A percentile compares a stretch with the other conserved stretches of the same genome.
Conservation (phyloP, 2,329 filamentous ascomycete species). For the Aspergillus fumigatiaffinis region DNA sequence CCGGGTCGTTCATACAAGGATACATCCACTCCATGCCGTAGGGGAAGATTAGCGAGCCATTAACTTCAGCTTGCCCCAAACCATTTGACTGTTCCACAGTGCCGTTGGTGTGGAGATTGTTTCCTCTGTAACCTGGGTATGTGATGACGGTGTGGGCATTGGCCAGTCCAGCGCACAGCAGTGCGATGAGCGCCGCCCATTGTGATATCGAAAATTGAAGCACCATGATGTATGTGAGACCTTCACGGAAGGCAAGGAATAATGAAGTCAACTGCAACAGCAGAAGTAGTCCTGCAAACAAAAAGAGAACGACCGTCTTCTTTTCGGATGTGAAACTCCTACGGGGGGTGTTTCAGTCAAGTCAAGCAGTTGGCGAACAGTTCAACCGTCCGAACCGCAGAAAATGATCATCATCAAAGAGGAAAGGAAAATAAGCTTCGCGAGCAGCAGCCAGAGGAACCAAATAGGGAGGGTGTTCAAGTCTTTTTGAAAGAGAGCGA, state of each 20-base stretch:
- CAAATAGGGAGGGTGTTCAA: constrained; percentile 17
- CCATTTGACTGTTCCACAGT: constrained; percentile 46
- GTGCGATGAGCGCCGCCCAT: constrained; percentile 25
- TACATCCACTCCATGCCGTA: constrained; percentile 96
- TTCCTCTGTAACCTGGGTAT: constrained; percentile 82
- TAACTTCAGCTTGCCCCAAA: constrained; percentile 44
- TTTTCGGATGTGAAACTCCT: not conserved
- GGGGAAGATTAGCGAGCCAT: constrained; percentile 56
- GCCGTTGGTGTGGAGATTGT: constrained; percentile 76
- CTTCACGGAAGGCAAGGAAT: not conserved
- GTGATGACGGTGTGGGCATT: constrained; percentile 71
- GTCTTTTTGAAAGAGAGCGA: constrained; percentile 30
- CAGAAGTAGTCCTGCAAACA: constrained; percentile 5
- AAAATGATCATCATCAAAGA: constrained; percentile 10
- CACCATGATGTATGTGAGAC: constrained; percentile 22
- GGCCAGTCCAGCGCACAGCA: constrained; percentile 37
- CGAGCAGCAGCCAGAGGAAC: constrained; percentile 11
- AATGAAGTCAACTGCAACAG: not conserved
- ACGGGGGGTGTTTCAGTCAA: not conserved
- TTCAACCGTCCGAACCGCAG: constrained; percentile 1
- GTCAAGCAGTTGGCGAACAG: not conserved
- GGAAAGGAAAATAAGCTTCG: constrained; percentile 18
- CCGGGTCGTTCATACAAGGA: constrained; percentile 64
- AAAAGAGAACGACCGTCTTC: not conserved
- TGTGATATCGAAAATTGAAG: constrained; percentile 22